These are phyloP conservation scores for Sutorius australiensis DNA, from an alignment of 768 basidiomycete species.

Conservation along the genomic window DNA sequence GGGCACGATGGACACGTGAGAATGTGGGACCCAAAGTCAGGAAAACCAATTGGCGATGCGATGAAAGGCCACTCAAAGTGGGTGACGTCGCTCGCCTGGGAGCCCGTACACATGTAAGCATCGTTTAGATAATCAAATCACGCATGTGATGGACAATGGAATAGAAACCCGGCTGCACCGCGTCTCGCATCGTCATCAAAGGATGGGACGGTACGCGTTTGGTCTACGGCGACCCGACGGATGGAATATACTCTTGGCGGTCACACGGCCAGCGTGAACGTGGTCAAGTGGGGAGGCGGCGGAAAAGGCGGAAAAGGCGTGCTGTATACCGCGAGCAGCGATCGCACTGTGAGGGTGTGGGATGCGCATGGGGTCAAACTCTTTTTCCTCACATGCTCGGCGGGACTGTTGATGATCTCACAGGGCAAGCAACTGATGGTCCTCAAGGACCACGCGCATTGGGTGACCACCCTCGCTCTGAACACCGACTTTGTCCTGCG, in stretches of 20 bases:
- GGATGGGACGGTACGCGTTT: slow-evolving; percentile 93
- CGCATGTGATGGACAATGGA: slow-evolving; percentile 2
- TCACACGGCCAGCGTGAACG: slow-evolving; percentile 91
- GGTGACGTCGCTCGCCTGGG: slow-evolving; percentile 94
- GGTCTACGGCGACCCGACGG: slow-evolving; percentile 71
- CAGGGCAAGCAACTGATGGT: slow-evolving; percentile 82
- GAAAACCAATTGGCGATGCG: slow-evolving; percentile 83
- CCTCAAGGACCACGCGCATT: slow-evolving; percentile 94
- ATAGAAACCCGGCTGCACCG: slow-evolving; percentile 71
- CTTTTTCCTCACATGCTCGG: neutral
- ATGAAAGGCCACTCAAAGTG: slow-evolving; percentile 94
- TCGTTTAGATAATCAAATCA: neutral
- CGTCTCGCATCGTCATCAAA: slow-evolving; percentile 94
- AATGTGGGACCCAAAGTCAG: slow-evolving; percentile 91
- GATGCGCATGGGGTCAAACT: slow-evolving; percentile 70
- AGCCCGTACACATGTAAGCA: slow-evolving; percentile 86
- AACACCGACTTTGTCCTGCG: slow-evolving; percentile 94
- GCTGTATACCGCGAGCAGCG: slow-evolving; percentile 92
- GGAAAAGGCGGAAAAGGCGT: slow-evolving; percentile 62
- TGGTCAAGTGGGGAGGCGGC: slow-evolving; percentile 94
- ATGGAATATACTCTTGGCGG: slow-evolving; percentile 86
- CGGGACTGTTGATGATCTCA: slow-evolving; percentile 3
- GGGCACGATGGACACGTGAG: slow-evolving; percentile 92
- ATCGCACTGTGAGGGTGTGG: slow-evolving; percentile 94
- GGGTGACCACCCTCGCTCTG: slow-evolving; percentile 95